A percentile compares a stretch with the other conserved stretches of the same genome.
phyloP scores from a whole-genome alignment of 2,329 filamentous ascomycete species.

The Dothiorella sarmentorum region DNA sequence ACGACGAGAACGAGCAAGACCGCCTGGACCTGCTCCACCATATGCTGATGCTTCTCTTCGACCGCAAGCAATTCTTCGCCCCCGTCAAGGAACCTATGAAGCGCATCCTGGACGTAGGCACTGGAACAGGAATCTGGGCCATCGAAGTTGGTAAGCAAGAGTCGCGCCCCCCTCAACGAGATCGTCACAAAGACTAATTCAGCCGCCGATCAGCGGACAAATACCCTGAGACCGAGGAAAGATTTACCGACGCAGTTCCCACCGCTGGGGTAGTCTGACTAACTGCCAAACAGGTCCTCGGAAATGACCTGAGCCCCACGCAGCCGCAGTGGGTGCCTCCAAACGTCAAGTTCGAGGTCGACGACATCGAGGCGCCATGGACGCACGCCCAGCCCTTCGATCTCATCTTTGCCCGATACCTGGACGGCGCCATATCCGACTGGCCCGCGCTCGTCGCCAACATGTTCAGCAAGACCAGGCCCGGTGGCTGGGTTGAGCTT shows the following conservation, averaged over 20 bases:
- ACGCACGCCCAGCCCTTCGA: slow-evolving; percentile 52
- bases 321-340: slow-evolving; percentile 48
- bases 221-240: background rate
- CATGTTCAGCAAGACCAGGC: slow-evolving; percentile 32
- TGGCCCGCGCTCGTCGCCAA: slow-evolving; percentile 49
- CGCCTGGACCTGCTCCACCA: slow-evolving; percentile 30
- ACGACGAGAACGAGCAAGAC: slow-evolving; percentile 34
- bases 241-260: no score
- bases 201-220: background rate
- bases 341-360: slow-evolving; percentile 60
- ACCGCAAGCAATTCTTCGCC: slow-evolving; percentile 26
- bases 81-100: slow-evolving; percentile 19
- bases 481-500: slow-evolving; percentile 50
- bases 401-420: slow-evolving; percentile 52
- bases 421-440: slow-evolving; percentile 53
- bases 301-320: slow-evolving; percentile 47
- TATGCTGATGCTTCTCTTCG: slow-evolving; percentile 26
- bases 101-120: slow-evolving; percentile 26
- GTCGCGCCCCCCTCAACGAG: no score
- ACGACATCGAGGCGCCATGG: slow-evolving; percentile 61
- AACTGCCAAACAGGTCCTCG: no score
- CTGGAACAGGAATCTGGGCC: slow-evolving; percentile 32
- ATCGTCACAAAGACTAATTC: background rate
- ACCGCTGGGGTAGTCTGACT: no score
- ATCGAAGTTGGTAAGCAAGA: slow-evolving; percentile 23